These are phyloP conservation scores for Nematocida sp. DNA, from an alignment of 371 early-diverging fungal genomes.

Conservation along the genomic window DNA sequence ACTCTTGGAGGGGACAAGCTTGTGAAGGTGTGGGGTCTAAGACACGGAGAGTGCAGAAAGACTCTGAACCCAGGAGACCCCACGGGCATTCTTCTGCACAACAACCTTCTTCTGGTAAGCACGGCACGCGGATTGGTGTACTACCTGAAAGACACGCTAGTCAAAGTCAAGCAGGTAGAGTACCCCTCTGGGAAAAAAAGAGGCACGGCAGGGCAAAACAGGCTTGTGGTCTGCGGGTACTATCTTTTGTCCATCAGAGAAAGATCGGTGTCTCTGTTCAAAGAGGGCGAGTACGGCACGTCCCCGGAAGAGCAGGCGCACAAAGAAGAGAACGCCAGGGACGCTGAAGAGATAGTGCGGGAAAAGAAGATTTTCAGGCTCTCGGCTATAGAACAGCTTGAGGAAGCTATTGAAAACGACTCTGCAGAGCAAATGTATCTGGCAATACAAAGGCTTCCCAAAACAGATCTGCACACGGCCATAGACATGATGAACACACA, in stretches of 20 bases:
- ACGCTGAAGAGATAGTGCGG: constrained; percentile 14
- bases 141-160: constrained; percentile 33
- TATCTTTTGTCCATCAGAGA: constrained; percentile 11
- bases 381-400: neutral
- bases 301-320: constrained; percentile 1
- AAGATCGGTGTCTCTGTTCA: constrained; percentile 11
- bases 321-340: neutral
- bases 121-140: constrained; percentile 30
- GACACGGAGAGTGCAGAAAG: constrained; percentile 65
- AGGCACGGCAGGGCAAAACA: constrained; percentile 12
- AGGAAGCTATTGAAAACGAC: constrained; percentile 15
- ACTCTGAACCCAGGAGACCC: constrained; percentile 55
- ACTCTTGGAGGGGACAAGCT: constrained; percentile 62
- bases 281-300: constrained; percentile 28
- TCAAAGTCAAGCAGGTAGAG: constrained; percentile 24
- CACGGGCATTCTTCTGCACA: constrained; percentile 11
- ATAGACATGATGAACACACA: constrained; percentile 33
- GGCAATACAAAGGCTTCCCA: constrained; percentile 2
- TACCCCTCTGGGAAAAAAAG: constrained; percentile 21
- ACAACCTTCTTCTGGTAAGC: constrained; percentile 28
- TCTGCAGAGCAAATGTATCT: neutral
- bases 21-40: constrained; percentile 64
- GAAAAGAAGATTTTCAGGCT: constrained; percentile 32
- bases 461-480: constrained; percentile 8
- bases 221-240: neutral